Base-by-base conservation (phyloP, 768 basidiomycete species). In the Cubamyces lactineus region DNA sequence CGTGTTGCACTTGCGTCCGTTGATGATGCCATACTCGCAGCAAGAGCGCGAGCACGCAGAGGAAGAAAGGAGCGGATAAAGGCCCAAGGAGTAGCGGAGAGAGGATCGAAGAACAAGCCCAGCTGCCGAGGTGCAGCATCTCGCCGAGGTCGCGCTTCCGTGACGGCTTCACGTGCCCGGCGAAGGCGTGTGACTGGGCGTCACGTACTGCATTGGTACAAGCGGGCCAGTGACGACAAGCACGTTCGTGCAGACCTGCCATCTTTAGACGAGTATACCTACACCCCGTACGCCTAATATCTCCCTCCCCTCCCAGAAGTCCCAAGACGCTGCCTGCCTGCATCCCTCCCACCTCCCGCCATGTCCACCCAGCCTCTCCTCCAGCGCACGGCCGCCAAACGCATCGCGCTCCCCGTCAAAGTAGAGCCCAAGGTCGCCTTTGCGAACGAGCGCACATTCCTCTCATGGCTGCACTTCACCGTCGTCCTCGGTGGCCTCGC, bases 331-430 rank as follows among this genome's bases (percentile, higher is more conserved):
- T 41, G 28, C 53, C 45, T 47, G 57, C 47, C 58, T 55, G 53
- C 47, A 43, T 34, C 24, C 45, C 21, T 45, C 49, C n/a, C 26
- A n/a, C 23, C 51, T 86, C 34, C 60, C 61, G 19, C 60, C 67
- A 99, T 98, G 97, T 98, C 97, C 17, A 97, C 94, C 47, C 97
- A 98, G 74, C 97, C 97, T 26, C 85, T 98, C 53, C 89, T 99
- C 23, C 96, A 98, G 75, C 88, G 97, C 63, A 96, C 95, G 9
- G 91, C 94, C 0, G 77, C 80, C 17, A 98, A 98, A 79, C 91
- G 97, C 65, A 99, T 98, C 66, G 96, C 97, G 13, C 89, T 99
- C 47, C 96, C 97, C 41, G 86, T 99, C 67, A 86, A 94, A 66
- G 92, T 94, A 54, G 94, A 96, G 75, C 94, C 94, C 34, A 96